These are phyloP conservation scores for Marchantia paleacea DNA, from an alignment of 225 moss, liverwort and hornwort species.

Conservation along the genomic window DNA sequence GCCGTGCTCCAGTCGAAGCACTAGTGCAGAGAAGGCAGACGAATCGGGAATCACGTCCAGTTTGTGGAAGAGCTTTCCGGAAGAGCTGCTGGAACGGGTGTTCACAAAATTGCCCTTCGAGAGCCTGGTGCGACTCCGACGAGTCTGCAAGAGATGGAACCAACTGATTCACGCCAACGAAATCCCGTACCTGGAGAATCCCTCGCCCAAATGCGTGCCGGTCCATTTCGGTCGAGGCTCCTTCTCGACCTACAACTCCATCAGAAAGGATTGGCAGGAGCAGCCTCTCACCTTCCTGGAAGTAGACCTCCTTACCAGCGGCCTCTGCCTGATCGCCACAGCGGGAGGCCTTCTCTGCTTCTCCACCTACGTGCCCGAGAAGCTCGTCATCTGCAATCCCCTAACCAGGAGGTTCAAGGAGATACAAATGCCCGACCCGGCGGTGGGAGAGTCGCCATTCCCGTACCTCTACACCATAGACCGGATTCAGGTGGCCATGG, in stretches of 20 bases:
- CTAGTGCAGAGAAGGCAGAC: not conserved
- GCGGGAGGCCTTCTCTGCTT: conserved; percentile 41
- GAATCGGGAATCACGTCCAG: not conserved
- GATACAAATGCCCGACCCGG: conserved; percentile 26
- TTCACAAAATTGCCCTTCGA: conserved; percentile 30
- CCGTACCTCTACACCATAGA: conserved; percentile 6
- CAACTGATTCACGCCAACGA: conserved; percentile 28
- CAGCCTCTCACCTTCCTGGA: conserved; percentile 38
- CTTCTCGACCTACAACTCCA: conserved; percentile 38
- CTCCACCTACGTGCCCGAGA: conserved; percentile 18
- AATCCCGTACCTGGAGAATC: conserved; percentile 16
- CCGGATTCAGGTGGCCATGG: conserved; percentile 25
- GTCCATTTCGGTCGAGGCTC: conserved; percentile 30
- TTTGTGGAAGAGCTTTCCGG: conserved; percentile 24
- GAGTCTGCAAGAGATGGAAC: conserved; percentile 45
- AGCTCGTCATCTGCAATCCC: conserved; percentile 41
- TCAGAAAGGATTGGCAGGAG: conserved; percentile 32
- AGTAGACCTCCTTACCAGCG: conserved; percentile 24
- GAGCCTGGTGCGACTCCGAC: conserved; percentile 29
- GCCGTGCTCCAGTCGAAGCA: not conserved
- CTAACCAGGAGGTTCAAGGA: conserved; percentile 28
- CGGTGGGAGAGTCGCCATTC: conserved; percentile 9
- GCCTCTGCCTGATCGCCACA: conserved; percentile 30
- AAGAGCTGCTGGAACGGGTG: conserved; percentile 31
- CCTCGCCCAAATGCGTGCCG: conserved; percentile 33